Base-by-base conservation (phyloP, 1,284 basidiomycete species). In the Fomitopsis palustris region DNA sequence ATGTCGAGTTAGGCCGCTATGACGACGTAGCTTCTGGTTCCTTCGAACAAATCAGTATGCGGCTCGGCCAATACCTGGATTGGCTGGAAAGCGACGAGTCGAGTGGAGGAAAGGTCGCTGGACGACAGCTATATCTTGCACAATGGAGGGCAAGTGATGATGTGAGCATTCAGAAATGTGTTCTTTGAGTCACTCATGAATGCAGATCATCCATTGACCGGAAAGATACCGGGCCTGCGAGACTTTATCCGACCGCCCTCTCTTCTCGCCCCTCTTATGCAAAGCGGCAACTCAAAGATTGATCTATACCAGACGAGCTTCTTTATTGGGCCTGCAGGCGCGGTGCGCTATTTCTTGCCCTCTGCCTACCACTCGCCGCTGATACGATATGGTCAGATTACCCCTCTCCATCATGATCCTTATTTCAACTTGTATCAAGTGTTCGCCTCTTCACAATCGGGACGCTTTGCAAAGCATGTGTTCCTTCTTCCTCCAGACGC, bases 371-470 rank as follows among this genome's bases (percentile, higher is more conserved):
- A 29, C 27, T 29, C 38, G 21, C 21, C 16, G 4, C 16, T 27
- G 19, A 38, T 21, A 12, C 12, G 21, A 37, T n/a, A 6, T 52
- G 12, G 16, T 29, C 39, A 71, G 68, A 58, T 71, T 16, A 67
- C 65, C 3, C 66, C 69, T 12, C 54, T 69, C 38, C 67, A 70
- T 45, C 60, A 63, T 47, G 70, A 70, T 59, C 64, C 68, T 45
- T 70, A 70, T 61, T 59, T 60, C 55, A 71, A 70, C 60, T 56
- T 69, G 1, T 69, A 67, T 63, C 64, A 64, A 37, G 57, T 70
- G n/a, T 57, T 64, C 54, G 66, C 67, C 8, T 66, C 67, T 1
- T 67, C 67, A 16, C 57, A 60, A 9, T 62, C 65, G 10, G 4
- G 10, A 9, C 31, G 54, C 7, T 61, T 62, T 57, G 67, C 61